Evolutionary conservation across 495 filamentous ascomycete species (phyloP).

Genomic region (Beverwykella pulmonaria): DNA sequence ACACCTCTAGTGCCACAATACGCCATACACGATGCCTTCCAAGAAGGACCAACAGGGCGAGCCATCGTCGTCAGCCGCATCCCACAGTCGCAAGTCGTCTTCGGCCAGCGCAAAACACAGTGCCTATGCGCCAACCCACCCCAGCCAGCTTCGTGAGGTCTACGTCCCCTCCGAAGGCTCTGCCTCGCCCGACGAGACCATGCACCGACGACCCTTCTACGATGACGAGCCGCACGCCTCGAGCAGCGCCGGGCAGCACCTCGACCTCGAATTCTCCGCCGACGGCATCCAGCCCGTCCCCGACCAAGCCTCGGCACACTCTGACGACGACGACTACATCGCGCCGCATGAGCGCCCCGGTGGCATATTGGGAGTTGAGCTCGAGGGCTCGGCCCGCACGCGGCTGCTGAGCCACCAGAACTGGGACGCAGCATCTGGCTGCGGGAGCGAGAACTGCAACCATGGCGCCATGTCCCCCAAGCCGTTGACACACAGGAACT

Average conservation of each 20-base stretch:
- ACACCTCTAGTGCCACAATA: slow-evolving; percentile 8
- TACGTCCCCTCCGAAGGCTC: slow-evolving; percentile 35
- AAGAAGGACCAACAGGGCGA: slow-evolving; percentile 11
- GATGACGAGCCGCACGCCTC: slow-evolving; percentile 23
- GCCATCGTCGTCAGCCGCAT: slow-evolving; percentile 27
- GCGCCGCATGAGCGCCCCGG: slow-evolving; percentile 3
- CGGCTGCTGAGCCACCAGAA: slow-evolving; percentile 37
- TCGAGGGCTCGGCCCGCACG: slow-evolving; percentile 28
- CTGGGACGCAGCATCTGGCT: slow-evolving; percentile 45
- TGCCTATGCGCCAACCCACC: slow-evolving; percentile 35
- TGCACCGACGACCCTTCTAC: slow-evolving; percentile 11
- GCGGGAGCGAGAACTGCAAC: slow-evolving; percentile 55
- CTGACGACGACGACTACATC: slow-evolving; percentile 19
- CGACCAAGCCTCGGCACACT: slow-evolving; percentile 27
- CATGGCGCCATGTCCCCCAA: slow-evolving; percentile 81
- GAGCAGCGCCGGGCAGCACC: slow-evolving; percentile 14
- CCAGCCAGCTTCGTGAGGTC: slow-evolving; percentile 38
- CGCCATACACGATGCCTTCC: slow-evolving; percentile 16
- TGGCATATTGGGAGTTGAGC: slow-evolving; percentile 21
- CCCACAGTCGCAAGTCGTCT: slow-evolving; percentile 21
- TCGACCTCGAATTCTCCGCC: slow-evolving; percentile 29
- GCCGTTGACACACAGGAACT: slow-evolving; percentile 54
- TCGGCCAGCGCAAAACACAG: slow-evolving; percentile 9
- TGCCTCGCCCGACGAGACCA: slow-evolving; percentile 30
- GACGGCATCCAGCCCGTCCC: slow-evolving; percentile 34